Percentiles rank a stretch among this genome's conserved stretches.
phyloP scores from a whole-genome alignment of 1,139 yeast genomes.

The Debaryomycetaceae sp. region DNA sequence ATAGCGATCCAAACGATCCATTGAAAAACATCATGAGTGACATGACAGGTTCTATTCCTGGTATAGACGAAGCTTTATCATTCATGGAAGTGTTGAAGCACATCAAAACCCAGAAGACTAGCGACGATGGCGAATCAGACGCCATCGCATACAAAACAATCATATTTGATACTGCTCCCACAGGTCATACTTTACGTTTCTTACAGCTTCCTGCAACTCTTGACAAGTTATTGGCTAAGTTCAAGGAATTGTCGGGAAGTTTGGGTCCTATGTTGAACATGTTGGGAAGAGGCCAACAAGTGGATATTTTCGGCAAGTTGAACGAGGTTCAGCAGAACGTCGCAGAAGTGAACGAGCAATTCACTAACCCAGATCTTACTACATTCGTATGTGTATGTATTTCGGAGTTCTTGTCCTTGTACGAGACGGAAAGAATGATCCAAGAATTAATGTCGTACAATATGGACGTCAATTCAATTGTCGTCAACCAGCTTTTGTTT shows the following conservation, averaged over 20 bases:
- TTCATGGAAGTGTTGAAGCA: slow-evolving; percentile 98
- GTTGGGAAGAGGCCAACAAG: slow-evolving; percentile 68
- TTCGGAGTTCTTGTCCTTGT: slow-evolving; percentile 89
- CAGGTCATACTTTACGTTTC: slow-evolving; percentile 95
- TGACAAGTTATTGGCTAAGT: slow-evolving; percentile 80
- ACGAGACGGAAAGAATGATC: slow-evolving; percentile 95
- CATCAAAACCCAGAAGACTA: slow-evolving; percentile 68
- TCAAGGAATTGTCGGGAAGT: slow-evolving; percentile 79
- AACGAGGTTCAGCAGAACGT: slow-evolving; percentile 82
- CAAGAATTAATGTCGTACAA: slow-evolving; percentile 93
- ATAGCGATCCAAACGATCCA: slow-evolving; percentile 58
- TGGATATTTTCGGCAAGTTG: slow-evolving; percentile 78
- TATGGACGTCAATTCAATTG: slow-evolving; percentile 94
- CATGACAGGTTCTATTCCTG: slow-evolving; percentile 93
- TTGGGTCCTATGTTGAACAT: slow-evolving; percentile 89
- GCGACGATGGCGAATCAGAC: slow-evolving; percentile 14
- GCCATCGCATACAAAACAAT: slow-evolving; percentile 66
- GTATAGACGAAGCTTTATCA: slow-evolving; percentile 95
- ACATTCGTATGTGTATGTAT: slow-evolving; percentile 97
- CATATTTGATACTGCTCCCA: slow-evolving; percentile 97
- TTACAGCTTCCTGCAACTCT: slow-evolving; percentile 90
- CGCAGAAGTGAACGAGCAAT: slow-evolving; percentile 86
- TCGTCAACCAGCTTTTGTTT: slow-evolving; percentile 87
- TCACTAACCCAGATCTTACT: slow-evolving; percentile 92
- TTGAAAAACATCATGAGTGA: slow-evolving; percentile 78